Base-by-base conservation (phyloP, 345 rosid species). In the Iberis pinnata region DNA sequence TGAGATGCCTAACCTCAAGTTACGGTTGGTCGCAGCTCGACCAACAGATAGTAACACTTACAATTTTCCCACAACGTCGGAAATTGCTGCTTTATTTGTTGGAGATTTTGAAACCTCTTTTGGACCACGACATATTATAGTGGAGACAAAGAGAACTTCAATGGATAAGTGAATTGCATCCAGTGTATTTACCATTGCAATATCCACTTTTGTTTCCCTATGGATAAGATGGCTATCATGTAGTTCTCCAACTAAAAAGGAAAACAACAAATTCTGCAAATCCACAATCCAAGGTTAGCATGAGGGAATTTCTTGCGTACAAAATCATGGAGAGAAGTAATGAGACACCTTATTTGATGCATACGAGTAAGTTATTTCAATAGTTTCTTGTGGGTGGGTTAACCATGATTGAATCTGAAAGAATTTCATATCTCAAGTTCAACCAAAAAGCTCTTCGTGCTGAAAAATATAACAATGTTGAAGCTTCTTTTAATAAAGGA, bases 191-290 rank as follows among this genome's bases (percentile, higher is more conserved):
- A 0, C 40, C 40, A 8, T 3, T 36, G 9, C 40, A 43, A 6
- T 43, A 43, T 27, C 53, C 36, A 4, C 2, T 29, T 1, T 16
- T 48, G 16, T 48, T 48, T 9, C 53, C 38, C 4, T 48, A 2
- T 48, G 53, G 36, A 2, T 20, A 48, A 27, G 53, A 48, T 48
- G 53, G 38, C 16, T 48, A 48, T 48, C 53, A 48, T 45, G 12
- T 43, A 18, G 48, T 18, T 12, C 9, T 43, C 2, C 14, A 43
- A 5, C 48, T 43, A 2, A 43, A 43, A 5, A 43, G 15, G 15
- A 43, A 26, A 22, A 18, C 48, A 18, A 43, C 48, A 4, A 12
- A 12, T 4, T 43, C 48, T 4, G 3, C 1, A 12, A 43, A 43
- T n/a, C 48, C 27, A 43, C 7, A 27, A 6, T 5, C 27, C 13